Conservation (phyloP, 345 rosid species). For the Aquilaria sinensis region DNA sequence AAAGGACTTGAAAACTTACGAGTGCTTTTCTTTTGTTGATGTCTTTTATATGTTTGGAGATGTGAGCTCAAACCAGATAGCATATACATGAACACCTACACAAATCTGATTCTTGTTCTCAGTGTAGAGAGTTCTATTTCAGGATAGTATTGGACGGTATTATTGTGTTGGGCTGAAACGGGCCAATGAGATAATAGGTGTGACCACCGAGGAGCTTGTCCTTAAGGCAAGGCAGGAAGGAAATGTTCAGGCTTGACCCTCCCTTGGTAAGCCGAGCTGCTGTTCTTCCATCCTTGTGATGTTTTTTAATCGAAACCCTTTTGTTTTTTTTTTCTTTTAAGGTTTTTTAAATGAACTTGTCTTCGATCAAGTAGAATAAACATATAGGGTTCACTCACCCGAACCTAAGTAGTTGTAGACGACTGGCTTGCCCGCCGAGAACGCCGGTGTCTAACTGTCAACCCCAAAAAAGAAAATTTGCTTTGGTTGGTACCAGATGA, state of each 20-base stretch:
- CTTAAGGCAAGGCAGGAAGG: conserved; percentile 76
- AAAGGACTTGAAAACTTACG: not conserved
- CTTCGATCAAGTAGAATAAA: too few relatives aligned
- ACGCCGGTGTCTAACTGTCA: not conserved
- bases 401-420: too few relatives aligned
- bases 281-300: not conserved
- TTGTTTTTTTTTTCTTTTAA: not conserved
- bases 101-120: not conserved
- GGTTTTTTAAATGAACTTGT: too few relatives aligned
- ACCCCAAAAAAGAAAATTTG: not conserved
- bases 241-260: conserved; percentile 26
- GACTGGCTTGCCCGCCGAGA: not conserved
- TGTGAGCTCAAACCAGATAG: too few relatives aligned
- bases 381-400: too few relatives aligned
- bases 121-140: conserved; percentile 6
- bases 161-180: conserved; percentile 71
- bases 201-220: conserved; percentile 86
- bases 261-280: conserved; percentile 16
- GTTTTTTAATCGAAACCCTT: too few relatives aligned
- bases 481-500: not conserved
- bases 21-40: not conserved
- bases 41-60: too few relatives aligned
- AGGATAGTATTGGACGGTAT: conserved; percentile 81
- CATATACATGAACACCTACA: too few relatives aligned
- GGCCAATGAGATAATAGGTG: conserved; percentile 82